Base-by-base conservation (phyloP, 768 basidiomycete genomes). In the Boletus pseudo-olivaceus region DNA sequence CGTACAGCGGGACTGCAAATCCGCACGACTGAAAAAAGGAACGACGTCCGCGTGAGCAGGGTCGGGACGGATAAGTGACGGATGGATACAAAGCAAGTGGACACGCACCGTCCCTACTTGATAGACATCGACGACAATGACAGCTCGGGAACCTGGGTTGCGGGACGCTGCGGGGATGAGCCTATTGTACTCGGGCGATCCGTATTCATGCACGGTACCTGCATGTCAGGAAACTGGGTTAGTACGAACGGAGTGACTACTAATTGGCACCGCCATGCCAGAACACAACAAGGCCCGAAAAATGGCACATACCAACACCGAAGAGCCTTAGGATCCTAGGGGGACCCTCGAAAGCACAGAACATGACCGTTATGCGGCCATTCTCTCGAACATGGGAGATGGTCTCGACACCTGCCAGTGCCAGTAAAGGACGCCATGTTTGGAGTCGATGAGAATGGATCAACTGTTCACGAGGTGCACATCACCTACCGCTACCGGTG, bases 201-300 rank as follows among this genome's bases (percentile, higher is more conserved):
- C 85, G 55, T 81, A 82, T 64, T 88, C 85, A 57, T 85, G 73
- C 7, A 80, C 79, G 3, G 76, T 78, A 3, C 84, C 87, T 86
- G 15, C 8, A 29, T 10, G 38, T 34, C 38, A 9, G 41, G 26
- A 29, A 41, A 27, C 20, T 11, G 1, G 14, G 30, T 56, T 7
- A 46, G 48, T 12, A 41, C 10, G 34, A 26, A 26, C 7, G 4
- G 4, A 41, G 15, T 27, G 32, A 14, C 15, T 34, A 14, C 15
- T 34, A 17, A 27, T 4, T 33, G 23, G 23, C 23, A 23, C 23
- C 4, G 23, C 2, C 23, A 4, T 23, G 7, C 20, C 5, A 20
- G 37, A 52, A 33, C 5, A 4, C 20, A n/a, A 26, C 27, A 26
- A 34, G 32, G 15, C 30, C 10, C 2, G 14, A 9, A 20, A 5